Conservation (phyloP, 2,329 filamentous ascomycete species). For the Apiospora rasikravindrae region DNA sequence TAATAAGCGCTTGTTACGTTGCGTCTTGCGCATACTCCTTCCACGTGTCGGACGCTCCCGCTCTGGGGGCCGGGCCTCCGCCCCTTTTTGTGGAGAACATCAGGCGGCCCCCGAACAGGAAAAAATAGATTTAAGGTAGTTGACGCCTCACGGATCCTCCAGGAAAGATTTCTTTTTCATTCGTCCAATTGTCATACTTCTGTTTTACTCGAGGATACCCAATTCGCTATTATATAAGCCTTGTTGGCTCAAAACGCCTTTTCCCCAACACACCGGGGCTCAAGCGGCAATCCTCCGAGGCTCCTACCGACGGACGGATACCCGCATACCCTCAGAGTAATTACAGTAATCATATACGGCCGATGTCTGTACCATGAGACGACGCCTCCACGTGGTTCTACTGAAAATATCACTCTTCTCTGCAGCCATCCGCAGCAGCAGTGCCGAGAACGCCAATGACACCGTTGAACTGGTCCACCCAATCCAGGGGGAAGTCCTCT, state of each 20-base stretch:
- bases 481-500: not conserved
- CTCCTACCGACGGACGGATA: not conserved
- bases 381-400: not conserved
- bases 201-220: not conserved
- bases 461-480: not conserved
- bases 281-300: slow-evolving; percentile 1
- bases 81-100: not conserved
- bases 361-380: not conserved
- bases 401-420: not conserved
- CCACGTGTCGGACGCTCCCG: slow-evolving; percentile 4
- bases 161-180: not conserved
- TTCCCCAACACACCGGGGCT: not conserved
- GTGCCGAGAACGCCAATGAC: not conserved
- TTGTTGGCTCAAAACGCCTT: not conserved
- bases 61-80: slow-evolving; percentile 2
- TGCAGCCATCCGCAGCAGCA: not conserved
- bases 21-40: too few relatives aligned
- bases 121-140: not conserved
- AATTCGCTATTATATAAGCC: not conserved
- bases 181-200: not conserved
- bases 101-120: not conserved
- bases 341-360: not conserved
- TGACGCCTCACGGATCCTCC: not conserved
- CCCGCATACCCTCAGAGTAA: not conserved
- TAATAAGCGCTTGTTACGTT: not conserved